phyloP scores from a whole-genome alignment of 768 basidiomycete genomes.

The Cystobasidium onofrii region DNA sequence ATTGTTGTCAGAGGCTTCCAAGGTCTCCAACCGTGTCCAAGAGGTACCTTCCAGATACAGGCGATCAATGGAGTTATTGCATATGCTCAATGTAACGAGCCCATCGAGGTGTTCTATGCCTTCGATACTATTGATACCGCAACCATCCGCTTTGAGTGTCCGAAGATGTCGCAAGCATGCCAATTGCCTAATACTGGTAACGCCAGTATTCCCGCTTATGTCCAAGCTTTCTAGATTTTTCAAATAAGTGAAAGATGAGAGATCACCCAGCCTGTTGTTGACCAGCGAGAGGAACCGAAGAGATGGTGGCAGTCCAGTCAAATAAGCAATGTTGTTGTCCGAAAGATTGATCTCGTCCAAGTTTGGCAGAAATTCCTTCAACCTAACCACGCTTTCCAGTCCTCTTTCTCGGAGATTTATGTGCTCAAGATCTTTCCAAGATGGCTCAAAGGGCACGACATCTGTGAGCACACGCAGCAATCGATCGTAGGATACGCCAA shows the following conservation, averaged over 20 bases:
- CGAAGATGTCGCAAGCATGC: conserved; percentile 73
- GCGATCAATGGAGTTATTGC: conserved; percentile 60
- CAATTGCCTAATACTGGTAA: conserved; percentile 54
- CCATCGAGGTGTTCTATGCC: conserved; percentile 72
- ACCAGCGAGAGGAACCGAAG: conserved; percentile 46
- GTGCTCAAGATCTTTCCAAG: conserved; percentile 72
- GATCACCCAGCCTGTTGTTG: conserved; percentile 62
- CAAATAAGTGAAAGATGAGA: conserved; percentile 83
- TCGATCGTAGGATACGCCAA: conserved; percentile 82
- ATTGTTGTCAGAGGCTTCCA: conserved; percentile 72
- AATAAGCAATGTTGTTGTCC: conserved; percentile 47
- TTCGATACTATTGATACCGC: conserved; percentile 63
- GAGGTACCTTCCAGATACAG: conserved; percentile 58
- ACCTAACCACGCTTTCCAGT: conserved; percentile 68
- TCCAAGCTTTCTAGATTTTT: conserved; percentile 78
- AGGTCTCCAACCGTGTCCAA: conserved; percentile 68
- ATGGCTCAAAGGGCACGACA: conserved; percentile 83
- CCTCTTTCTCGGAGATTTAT: conserved; percentile 69
- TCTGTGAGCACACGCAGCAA: conserved; percentile 89
- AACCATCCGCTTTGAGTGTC: conserved; percentile 82
- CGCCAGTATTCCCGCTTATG: conserved; percentile 82
- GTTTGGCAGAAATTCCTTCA: conserved; percentile 70
- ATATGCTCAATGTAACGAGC: conserved; percentile 72
- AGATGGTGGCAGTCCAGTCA: conserved; percentile 48
- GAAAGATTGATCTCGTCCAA: conserved; percentile 50